These are phyloP conservation scores for Nepenthes gracilis DNA, from an alignment of 148 eudicot genomes.

Conservation along the genomic window DNA sequence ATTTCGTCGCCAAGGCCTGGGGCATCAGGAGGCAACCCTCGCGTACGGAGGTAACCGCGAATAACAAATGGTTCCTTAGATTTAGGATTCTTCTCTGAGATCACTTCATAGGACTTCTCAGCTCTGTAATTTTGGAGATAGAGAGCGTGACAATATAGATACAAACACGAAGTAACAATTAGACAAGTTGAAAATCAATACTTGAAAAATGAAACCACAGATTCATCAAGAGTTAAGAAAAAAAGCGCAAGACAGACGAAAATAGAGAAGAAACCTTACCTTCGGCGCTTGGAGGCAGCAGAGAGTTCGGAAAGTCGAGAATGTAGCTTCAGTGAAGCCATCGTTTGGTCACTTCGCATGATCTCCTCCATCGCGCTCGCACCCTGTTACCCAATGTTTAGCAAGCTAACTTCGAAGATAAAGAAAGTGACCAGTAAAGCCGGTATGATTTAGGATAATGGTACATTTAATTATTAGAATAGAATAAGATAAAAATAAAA, in stretches of 20 bases:
- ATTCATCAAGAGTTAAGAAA: too few species aligned
- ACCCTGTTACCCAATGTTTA: constrained; percentile 27
- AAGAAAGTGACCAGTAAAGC: too few species aligned
- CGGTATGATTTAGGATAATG: too few species aligned
- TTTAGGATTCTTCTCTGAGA: constrained; percentile 44
- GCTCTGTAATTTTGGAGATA: constrained; percentile 19
- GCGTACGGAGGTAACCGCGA: constrained; percentile 54
- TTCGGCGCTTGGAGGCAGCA: constrained; percentile 38
- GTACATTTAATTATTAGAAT: too few species aligned
- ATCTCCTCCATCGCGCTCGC: constrained; percentile 81
- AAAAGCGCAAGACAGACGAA: too few species aligned
- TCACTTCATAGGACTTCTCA: constrained; percentile 44
- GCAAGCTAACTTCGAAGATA: too few species aligned
- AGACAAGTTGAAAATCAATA: background rate
- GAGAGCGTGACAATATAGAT: background rate
- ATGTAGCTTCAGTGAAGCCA: constrained; percentile 72
- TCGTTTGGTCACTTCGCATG: constrained; percentile 60
- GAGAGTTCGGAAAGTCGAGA: constrained; percentile 47
- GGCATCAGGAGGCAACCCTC: constrained; percentile 52
- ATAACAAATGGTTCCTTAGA: constrained; percentile 37
- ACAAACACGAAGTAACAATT: background rate
- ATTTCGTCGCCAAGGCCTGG: constrained; percentile 33
- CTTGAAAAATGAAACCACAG: background rate
- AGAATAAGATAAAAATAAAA: too few species aligned
- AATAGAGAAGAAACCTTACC: constrained; percentile 16